Conservation (phyloP, 495 filamentous ascomycete genomes). For the Hypoxylon subgilvum region DNA sequence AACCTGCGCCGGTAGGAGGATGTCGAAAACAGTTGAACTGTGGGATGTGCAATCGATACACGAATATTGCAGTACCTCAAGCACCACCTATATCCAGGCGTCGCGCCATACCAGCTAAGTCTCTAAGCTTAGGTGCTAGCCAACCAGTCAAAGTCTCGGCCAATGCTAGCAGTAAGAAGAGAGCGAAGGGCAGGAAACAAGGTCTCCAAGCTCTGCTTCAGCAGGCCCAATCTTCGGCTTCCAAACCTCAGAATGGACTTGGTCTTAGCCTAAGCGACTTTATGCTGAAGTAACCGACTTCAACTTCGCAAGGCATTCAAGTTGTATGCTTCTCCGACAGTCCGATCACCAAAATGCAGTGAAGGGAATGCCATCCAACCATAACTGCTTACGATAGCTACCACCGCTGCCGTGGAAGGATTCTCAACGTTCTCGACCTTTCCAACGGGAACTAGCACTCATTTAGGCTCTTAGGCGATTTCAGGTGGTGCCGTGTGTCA, state of each 20-base stretch:
- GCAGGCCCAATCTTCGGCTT: constrained; percentile 45
- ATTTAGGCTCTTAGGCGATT: constrained; percentile 28
- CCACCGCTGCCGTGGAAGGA: background rate
- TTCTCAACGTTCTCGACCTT: constrained; percentile 29
- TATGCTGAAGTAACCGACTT: constrained; percentile 51
- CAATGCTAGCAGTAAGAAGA: constrained; percentile 60
- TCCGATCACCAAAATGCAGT: too few species aligned
- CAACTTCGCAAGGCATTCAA: too few species aligned
- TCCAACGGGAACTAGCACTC: constrained; percentile 24
- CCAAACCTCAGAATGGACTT: constrained; percentile 45
- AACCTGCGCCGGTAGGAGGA: constrained; percentile 5
- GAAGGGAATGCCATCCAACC: too few species aligned
- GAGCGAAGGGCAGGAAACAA: constrained; percentile 59
- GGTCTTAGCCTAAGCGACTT: constrained; percentile 60
- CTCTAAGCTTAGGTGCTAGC: background rate
- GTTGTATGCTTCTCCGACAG: too few species aligned
- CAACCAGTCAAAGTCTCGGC: constrained; percentile 35
- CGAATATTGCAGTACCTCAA: constrained; percentile 44
- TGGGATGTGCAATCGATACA: constrained; percentile 49
- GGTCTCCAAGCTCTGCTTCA: constrained; percentile 60
- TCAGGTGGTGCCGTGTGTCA: constrained; percentile 10
- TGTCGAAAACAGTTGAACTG: constrained; percentile 53
- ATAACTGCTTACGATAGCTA: constrained; percentile 18
- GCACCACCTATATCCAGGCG: constrained; percentile 44
- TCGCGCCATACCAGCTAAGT: constrained; percentile 8